Evolutionary conservation across 305 asterid species (phyloP).

Genomic region (Solanum hybrid): DNA sequence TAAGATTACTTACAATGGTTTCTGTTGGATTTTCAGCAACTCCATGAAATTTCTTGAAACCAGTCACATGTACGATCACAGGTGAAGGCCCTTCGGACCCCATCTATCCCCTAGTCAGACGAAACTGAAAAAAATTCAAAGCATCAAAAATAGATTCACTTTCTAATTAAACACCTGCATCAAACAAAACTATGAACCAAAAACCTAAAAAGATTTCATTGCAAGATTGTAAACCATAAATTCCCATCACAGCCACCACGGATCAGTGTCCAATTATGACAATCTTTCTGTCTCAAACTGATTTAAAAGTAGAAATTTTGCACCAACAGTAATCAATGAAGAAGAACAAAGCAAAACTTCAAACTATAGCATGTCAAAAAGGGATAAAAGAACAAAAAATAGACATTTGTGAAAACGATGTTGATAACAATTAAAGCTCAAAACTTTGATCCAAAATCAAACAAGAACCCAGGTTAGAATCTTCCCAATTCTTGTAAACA

Average conservation of each 20-base stretch:
- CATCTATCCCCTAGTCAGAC: slow-evolving; percentile 38
- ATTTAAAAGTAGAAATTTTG: not conserved
- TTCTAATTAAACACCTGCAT: not conserved
- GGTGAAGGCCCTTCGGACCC: slow-evolving; percentile 95
- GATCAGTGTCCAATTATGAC: not conserved
- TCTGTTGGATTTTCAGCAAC: slow-evolving; percentile 96
- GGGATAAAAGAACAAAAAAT: not conserved
- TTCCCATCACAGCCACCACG: not conserved
- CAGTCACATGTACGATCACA: slow-evolving; percentile 81
- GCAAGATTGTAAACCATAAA: not conserved
- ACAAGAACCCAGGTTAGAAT: not conserved
- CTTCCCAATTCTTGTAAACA: not conserved
- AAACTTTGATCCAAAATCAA: slow-evolving; percentile 9
- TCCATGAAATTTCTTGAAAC: slow-evolving; percentile 86
- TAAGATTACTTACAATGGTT: slow-evolving; percentile 62
- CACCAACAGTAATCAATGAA: not conserved
- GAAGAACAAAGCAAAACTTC: not conserved
- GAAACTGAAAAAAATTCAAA: slow-evolving; percentile 14
- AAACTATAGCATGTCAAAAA: not conserved
- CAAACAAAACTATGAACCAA: not conserved
- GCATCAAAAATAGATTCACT: slow-evolving; percentile 16
- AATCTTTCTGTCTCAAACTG: not conserved
- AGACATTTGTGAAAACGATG: slow-evolving; percentile 9
- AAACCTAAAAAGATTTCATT: not conserved
- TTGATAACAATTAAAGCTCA: slow-evolving; percentile 22